Evolutionary conservation across 371 early-diverging fungal genomes (phyloP).

Genomic region (Circinella umbellata): DNA sequence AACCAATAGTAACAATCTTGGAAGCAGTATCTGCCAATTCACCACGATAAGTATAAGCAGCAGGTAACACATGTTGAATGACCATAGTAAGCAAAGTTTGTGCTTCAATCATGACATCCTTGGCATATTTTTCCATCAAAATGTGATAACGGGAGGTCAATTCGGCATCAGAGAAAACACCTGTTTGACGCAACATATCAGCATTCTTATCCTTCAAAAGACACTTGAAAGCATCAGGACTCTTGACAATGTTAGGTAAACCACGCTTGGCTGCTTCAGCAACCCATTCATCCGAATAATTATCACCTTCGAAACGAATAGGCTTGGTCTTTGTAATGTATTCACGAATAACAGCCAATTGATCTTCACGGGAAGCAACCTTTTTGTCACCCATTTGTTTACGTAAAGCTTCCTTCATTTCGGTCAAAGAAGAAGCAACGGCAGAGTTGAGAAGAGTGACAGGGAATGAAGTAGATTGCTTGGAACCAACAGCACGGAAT

Average conservation of each 20-base stretch:
- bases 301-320: conserved; percentile 97
- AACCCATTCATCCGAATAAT: conserved; percentile 86
- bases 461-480: conserved; percentile 97
- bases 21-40: conserved; percentile 79
- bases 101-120: conserved; percentile 95
- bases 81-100: conserved; percentile 88
- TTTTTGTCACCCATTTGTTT: conserved; percentile 81
- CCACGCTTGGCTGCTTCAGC: conserved; percentile 87
- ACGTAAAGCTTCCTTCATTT: conserved; percentile 74
- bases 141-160: conserved; percentile 93
- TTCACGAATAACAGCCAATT: conserved; percentile 83
- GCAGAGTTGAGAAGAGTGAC: conserved; percentile 92
- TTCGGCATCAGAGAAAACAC: conserved; percentile 89
- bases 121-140: conserved; percentile 93
- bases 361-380: conserved; percentile 83
- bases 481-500: conserved; percentile 99
- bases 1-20: conserved; percentile 44
- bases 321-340: conserved; percentile 83
- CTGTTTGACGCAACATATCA: conserved; percentile 77
- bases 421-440: conserved; percentile 83
- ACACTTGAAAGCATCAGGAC: conserved; percentile 87
- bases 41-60: conserved; percentile 88
- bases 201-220: conserved; percentile 73
- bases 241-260: conserved; percentile 88
- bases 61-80: conserved; percentile 85